phyloP scores from a whole-genome alignment of 805 yeast genomes.

The Yamadazyma sp. region DNA sequence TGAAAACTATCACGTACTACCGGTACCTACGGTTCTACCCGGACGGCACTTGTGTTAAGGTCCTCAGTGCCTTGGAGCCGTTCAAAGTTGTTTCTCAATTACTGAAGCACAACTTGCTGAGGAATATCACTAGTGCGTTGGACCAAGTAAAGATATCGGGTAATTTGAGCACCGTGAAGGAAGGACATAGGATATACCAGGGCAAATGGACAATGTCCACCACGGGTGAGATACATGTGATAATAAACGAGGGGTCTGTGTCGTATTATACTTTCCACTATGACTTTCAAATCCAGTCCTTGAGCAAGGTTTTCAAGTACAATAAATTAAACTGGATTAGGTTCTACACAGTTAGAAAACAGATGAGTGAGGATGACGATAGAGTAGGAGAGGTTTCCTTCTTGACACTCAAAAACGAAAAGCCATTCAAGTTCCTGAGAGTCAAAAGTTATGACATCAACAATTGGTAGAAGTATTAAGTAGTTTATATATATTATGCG shows the following conservation, averaged over 20 bases:
- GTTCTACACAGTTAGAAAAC: conserved; percentile 56
- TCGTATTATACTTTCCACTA: conserved; percentile 64
- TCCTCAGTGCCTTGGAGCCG: conserved; percentile 75
- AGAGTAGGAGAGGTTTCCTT: conserved; percentile 48
- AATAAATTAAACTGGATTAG: conserved; percentile 71
- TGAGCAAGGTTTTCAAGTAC: conserved; percentile 59
- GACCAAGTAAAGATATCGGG: conserved; percentile 13
- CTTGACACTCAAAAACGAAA: conserved; percentile 68
- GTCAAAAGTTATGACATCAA: conserved; percentile 41
- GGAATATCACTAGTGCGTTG: conserved; percentile 16
- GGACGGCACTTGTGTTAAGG: conserved; percentile 71
- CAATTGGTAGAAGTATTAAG: conserved; percentile 8
- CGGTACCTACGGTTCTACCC: conserved; percentile 79
- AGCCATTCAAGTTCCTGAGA: conserved; percentile 73
- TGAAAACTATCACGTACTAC: conserved; percentile 83
- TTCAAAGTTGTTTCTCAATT: conserved; percentile 59
- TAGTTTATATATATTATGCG: too few species aligned
- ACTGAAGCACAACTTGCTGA: conserved; percentile 24
- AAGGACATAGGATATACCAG: conserved; percentile 34
- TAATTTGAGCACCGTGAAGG: conserved; percentile 22
- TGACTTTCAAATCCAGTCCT: conserved; percentile 54
- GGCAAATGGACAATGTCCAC: conserved; percentile 61
- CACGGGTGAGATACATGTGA: conserved; percentile 50
- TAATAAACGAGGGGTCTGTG: conserved; percentile 57
- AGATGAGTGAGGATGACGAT: conserved; percentile 36